Conservation (phyloP, 805 yeast species). For the Starmerella stellata region DNA sequence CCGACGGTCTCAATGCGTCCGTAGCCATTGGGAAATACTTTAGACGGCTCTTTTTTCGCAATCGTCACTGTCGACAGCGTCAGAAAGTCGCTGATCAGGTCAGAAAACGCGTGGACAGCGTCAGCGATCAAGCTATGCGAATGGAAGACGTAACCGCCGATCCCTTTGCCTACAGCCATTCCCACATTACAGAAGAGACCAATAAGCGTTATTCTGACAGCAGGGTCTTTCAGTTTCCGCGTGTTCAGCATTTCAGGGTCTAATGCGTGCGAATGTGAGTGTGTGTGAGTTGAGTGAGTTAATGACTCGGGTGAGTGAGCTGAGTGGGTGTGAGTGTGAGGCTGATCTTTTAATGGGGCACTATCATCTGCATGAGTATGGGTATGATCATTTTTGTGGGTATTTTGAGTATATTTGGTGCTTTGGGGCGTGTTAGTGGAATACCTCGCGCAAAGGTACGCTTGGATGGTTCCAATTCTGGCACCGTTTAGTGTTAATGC, state of each 20-base stretch:
- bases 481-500: too few relatives aligned
- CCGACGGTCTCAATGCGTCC: constrained; percentile 91
- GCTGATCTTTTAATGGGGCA: too few relatives aligned
- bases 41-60: constrained; percentile 41
- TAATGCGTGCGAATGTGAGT: constrained; percentile 4
- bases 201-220: constrained; percentile 81
- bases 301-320: neutral
- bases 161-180: constrained; percentile 70
- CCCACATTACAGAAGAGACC: constrained; percentile 71
- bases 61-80: constrained; percentile 78
- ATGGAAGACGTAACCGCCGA: constrained; percentile 82
- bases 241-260: constrained; percentile 17
- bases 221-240: constrained; percentile 46
- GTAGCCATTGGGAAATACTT: constrained; percentile 62
- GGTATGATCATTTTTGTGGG: too few relatives aligned
- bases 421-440: too few relatives aligned
- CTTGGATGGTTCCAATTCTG: too few relatives aligned
- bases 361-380: too few relatives aligned
- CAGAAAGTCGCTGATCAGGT: constrained; percentile 71
- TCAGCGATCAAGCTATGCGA: constrained; percentile 91
- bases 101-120: constrained; percentile 83
- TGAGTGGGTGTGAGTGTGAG: neutral
- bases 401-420: too few relatives aligned
- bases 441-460: too few relatives aligned
- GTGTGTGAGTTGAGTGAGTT: constrained; percentile 1